Evolutionary conservation across 768 basidiomycete species (phyloP).

Genomic region (Dioszegia hungarica): DNA sequence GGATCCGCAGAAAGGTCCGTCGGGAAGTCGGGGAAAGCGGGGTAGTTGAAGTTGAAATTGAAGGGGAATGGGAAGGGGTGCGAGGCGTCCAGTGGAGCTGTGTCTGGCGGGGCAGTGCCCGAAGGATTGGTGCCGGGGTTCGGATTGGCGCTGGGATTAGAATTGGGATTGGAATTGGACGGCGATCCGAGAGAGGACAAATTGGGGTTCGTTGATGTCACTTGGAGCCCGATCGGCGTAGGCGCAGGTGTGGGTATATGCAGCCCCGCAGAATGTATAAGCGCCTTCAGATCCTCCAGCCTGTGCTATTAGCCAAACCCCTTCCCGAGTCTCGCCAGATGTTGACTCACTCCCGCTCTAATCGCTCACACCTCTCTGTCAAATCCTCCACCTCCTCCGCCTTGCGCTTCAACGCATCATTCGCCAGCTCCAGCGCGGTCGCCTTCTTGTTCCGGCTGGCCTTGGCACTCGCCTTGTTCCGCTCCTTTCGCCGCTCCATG

Average conservation of each 20-base stretch:
- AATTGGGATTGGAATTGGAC: too few species aligned
- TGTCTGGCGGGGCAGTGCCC: too few species aligned
- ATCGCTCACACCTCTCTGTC: neutral
- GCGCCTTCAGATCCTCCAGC: neutral
- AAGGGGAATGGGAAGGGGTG: neutral
- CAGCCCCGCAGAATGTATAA: neutral
- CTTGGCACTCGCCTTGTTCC: constrained; percentile 8
- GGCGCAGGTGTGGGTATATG: neutral
- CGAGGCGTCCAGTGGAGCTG: too few species aligned
- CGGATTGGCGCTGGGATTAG: too few species aligned
- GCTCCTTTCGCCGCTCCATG: constrained; percentile 1
- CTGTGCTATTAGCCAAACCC: neutral
- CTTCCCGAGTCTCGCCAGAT: neutral
- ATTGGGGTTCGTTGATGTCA: neutral
- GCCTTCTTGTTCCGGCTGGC: neutral
- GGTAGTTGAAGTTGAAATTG: neutral
- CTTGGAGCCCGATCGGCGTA: neutral
- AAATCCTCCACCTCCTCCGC: constrained; percentile 4
- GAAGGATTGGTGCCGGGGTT: too few species aligned
- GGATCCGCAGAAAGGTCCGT: too few species aligned
- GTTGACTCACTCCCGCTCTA: constrained; percentile 13
- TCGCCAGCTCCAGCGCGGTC: neutral
- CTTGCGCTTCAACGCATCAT: neutral
- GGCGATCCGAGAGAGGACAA: too few species aligned
- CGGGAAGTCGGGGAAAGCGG: neutral